Evolutionary conservation across 2,329 filamentous ascomycete species (phyloP).

Genomic region (Tolypocladium album): DNA sequence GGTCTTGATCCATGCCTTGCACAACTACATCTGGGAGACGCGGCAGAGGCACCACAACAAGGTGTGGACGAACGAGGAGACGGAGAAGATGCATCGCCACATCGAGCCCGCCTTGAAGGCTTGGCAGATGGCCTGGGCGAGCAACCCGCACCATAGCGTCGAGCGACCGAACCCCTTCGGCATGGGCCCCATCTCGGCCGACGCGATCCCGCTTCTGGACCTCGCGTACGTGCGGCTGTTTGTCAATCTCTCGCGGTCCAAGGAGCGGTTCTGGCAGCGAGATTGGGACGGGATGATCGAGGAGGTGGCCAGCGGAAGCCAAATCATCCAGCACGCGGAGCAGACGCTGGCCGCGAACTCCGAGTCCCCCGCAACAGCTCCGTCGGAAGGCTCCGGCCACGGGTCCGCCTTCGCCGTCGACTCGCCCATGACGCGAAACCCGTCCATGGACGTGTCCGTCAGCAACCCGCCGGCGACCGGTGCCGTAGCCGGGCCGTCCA

Average conservation of each 20-base stretch:
- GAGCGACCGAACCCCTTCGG: constrained; percentile 79
- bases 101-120: constrained; percentile 89
- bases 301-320: constrained; percentile 68
- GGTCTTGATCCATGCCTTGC: constrained; percentile 83
- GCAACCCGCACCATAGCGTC: constrained; percentile 72
- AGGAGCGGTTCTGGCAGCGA: constrained; percentile 87
- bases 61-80: constrained; percentile 84
- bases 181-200: constrained; percentile 71
- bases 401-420: constrained; percentile 39
- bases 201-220: constrained; percentile 83
- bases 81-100: constrained; percentile 89
- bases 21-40: constrained; percentile 98
- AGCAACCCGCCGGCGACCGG: not conserved
- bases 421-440: constrained; percentile 38
- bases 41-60: constrained; percentile 80
- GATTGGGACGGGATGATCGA: constrained; percentile 89
- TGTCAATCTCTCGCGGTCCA: constrained; percentile 83
- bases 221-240: constrained; percentile 87
- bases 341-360: constrained; percentile 42
- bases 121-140: constrained; percentile 89
- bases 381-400: constrained; percentile 33
- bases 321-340: constrained; percentile 64
- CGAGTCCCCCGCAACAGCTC: constrained; percentile 25
- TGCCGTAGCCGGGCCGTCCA: constrained; percentile 13
- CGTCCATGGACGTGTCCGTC: constrained; percentile 33